Evolutionary conservation across 441 rosid genomes (phyloP).

Genomic region (Adansonia madagascariensis): DNA sequence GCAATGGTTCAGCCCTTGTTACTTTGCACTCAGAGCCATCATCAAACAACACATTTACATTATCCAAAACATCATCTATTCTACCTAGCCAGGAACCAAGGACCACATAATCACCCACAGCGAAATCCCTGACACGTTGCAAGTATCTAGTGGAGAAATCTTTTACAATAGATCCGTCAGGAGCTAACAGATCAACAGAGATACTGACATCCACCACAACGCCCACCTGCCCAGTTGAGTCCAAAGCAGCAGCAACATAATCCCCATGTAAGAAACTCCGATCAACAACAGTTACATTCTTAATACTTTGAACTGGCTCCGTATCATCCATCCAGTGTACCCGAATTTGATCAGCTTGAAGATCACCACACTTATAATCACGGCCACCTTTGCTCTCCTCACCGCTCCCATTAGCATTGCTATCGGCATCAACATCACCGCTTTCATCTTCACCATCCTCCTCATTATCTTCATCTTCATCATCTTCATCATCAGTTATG

Average conservation of each 20-base stretch:
- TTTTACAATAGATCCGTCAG: constrained; percentile 64
- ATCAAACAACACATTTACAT: constrained; percentile 89
- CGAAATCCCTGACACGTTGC: constrained; percentile 84
- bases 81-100: constrained; percentile 95
- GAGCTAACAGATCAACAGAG: constrained; percentile 69
- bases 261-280: constrained; percentile 95
- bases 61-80: constrained; percentile 89
- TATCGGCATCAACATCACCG: constrained; percentile 40
- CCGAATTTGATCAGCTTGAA: constrained; percentile 79
- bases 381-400: constrained; percentile 37
- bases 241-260: constrained; percentile 76
- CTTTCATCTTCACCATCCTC: constrained; percentile 43
- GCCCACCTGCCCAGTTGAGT: constrained; percentile 93
- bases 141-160: constrained; percentile 69
- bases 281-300: constrained; percentile 67
- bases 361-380: constrained; percentile 53
- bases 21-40: constrained; percentile 96
- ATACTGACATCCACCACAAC: constrained; percentile 79
- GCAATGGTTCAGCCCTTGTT: constrained; percentile 70
- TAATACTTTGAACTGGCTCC: constrained; percentile 67
- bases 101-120: constrained; percentile 87
- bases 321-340: constrained; percentile 85
- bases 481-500: constrained; percentile 64
- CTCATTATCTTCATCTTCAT: constrained; percentile 48
- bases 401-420: constrained; percentile 36